Evolutionary conservation across 192 early-diverging fungal genomes (phyloP), one percentile per base, ranked within the genome.

Genomic region (Bifiguratus adelaidae): DNA sequence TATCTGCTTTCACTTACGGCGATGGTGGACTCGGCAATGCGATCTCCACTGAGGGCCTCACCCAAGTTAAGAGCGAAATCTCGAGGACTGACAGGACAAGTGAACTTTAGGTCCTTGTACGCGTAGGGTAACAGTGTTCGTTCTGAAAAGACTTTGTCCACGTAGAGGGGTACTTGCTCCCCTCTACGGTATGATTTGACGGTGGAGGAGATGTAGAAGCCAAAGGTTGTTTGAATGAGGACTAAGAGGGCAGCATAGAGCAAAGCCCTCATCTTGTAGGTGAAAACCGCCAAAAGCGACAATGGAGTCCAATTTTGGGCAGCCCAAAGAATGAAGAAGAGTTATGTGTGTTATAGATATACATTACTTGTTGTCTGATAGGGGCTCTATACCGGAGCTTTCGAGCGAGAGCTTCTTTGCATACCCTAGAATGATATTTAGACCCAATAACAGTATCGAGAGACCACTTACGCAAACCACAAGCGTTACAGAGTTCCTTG

Each of bases 61-160:
- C 83, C 82, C 30, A 84, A 59, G 59, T 63, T 63, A 19, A 72
- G 44, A 63, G 63, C 65, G 29, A 48, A 51, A 27, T 55, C 54
- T 27, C 53, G 47, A 28, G 47, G 45, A 22, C 47, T 56, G 22
- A 68, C 60, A 15, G 58, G 56, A 53, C 85, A 87, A 7, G 84
- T 65, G 48, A 83, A 80, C 4, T 67, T 65, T 21, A 81, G 56
- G 48, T 81, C 74, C 19, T 67, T 67, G 58, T 82, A 85, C 2
- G 81, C 76, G 50, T 73, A 80, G 3, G 78, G 68, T 25, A 83
- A 56, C 9, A 71, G 78, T 0, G 78, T 80, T 28, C 74, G 72
- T 50, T 80, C 67, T 15, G 85, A 84, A 42, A 73, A 82, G 33
- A 79, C 71, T 41, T 82, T 85, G 53, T 83, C 83, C 2, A 83